These are phyloP conservation scores for Geranium incanum DNA, from an alignment of 441 rosid species.

Conservation along the genomic window DNA sequence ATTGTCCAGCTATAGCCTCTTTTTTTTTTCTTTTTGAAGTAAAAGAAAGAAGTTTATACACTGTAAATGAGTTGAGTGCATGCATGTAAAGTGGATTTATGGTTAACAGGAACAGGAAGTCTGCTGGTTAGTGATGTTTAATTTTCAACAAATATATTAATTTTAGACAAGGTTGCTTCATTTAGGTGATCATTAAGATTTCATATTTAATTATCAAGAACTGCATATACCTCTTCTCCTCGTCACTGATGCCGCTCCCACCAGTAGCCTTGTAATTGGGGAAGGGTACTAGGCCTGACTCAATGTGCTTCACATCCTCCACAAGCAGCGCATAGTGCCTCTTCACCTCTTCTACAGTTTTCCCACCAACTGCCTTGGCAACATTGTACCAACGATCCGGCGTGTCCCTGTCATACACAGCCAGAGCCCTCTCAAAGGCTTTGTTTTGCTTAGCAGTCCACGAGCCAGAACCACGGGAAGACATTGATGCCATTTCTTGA, in stretches of 20 bases:
- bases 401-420: constrained; percentile 75
- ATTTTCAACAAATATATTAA: neutral
- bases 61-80: constrained; percentile 3
- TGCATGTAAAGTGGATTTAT: neutral
- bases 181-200: neutral
- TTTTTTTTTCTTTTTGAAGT: neutral
- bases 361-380: constrained; percentile 76
- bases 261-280: constrained; percentile 51
- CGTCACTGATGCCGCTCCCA: constrained; percentile 21
- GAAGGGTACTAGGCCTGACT: constrained; percentile 74
- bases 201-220: neutral
- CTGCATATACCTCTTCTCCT: constrained; percentile 35
- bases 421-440: constrained; percentile 81
- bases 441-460: constrained; percentile 90
- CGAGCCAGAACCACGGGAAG: constrained; percentile 50
- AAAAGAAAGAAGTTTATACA: neutral
- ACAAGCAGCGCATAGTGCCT: constrained; percentile 67
- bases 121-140: neutral
- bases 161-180: neutral
- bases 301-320: constrained; percentile 60
- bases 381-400: constrained; percentile 92
- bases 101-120: neutral
- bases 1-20: neutral
- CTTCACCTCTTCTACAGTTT: constrained; percentile 73
- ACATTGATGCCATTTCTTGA: constrained; percentile 61